Base-by-base conservation (phyloP, 2,329 filamentous ascomycete genomes). In the Penicillium sp. region DNA sequence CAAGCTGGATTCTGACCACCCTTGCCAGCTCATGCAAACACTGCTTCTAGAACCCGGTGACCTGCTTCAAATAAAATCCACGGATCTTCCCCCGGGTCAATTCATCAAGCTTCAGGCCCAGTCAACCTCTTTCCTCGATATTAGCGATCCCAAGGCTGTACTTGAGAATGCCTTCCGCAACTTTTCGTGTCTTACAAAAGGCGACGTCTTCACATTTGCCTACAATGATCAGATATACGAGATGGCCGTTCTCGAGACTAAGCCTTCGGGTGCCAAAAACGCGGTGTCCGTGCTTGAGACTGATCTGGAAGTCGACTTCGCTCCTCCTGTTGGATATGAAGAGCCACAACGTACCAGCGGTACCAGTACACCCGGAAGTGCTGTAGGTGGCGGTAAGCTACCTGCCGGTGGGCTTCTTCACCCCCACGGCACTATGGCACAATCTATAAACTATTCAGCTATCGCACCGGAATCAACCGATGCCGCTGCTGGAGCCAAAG, bases 71-170 rank as follows among this genome's bases (percentile, higher is more conserved):
- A 87, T 97, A 74, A 95, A 95, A 75, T 95, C 91, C 8, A 97
- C 94, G 2, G 93, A 96, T 37, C 84, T 99, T 14, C 90, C 92
- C 47, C 87, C 93, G 0, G 94, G 94, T 29, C 88, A 87, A 60
- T 88, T 96, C 74, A 95, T 99, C 79, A 99, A 99, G 77, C 85
- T 99, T 8, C 93, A 99, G 77, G 91, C 94, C 0, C 94, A 99
- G 76, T 92, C 91, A 19, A 87, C 90, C 48, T 89, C 88, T 65
- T 99, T 99, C 76, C 88, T 99, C 60, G 93, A 97, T 42, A 97
- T 99, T 71, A 93, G 89, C 66, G 94, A 99, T 67, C 94, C 94
- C 19, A 97, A 96, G 77, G 94, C 94, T 36, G 94, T 99, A 11
- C 86, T 99, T 26, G 94, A 99, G 76, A 94, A 94, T 66, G 93